Percentiles rank a stretch among this genome's conserved stretches.
phyloP scores from a whole-genome alignment of 805 yeast genomes.

The Hanseniaspora clermontiae region DNA sequence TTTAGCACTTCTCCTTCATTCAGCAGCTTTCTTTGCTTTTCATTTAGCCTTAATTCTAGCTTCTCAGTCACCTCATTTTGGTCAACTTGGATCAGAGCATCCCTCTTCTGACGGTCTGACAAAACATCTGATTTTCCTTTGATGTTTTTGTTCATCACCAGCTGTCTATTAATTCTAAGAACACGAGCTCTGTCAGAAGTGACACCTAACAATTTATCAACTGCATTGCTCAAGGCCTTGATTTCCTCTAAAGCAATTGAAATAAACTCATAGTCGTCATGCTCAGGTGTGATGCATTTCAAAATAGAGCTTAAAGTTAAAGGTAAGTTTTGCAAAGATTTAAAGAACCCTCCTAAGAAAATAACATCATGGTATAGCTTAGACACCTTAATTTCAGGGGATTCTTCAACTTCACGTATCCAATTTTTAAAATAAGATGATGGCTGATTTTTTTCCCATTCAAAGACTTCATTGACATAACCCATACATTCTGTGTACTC shows the following conservation, averaged over 20 bases:
- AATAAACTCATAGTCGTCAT: constrained; percentile 42
- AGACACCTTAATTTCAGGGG: constrained; percentile 31
- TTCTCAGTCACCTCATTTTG: constrained; percentile 17
- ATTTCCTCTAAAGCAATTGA: constrained; percentile 44
- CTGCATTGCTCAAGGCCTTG: constrained; percentile 41
- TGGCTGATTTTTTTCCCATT: constrained; percentile 32
- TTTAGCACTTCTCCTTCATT: constrained; percentile 46
- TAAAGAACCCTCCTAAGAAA: constrained; percentile 44
- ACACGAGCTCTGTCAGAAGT: constrained; percentile 49
- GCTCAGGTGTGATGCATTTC: constrained; percentile 35
- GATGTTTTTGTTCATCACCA: constrained; percentile 22
- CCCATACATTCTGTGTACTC: constrained; percentile 52
- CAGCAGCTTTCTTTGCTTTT: constrained; percentile 44
- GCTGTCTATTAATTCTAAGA: constrained; percentile 34
- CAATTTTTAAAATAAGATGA: constrained; percentile 42
- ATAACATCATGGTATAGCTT: constrained; percentile 41
- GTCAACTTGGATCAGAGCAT: constrained; percentile 1
- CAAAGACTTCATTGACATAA: constrained; percentile 43
- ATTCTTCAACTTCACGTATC: constrained; percentile 41
- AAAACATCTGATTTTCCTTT: neutral
- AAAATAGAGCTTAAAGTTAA: constrained; percentile 49
- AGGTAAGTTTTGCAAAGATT: constrained; percentile 45
- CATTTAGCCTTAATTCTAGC: constrained; percentile 37
- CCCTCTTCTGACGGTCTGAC: neutral
- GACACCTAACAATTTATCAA: constrained; percentile 48